phyloP scores from a whole-genome alignment of 805 yeast genomes.

The Vanderwaltozyma polyspora region DNA sequence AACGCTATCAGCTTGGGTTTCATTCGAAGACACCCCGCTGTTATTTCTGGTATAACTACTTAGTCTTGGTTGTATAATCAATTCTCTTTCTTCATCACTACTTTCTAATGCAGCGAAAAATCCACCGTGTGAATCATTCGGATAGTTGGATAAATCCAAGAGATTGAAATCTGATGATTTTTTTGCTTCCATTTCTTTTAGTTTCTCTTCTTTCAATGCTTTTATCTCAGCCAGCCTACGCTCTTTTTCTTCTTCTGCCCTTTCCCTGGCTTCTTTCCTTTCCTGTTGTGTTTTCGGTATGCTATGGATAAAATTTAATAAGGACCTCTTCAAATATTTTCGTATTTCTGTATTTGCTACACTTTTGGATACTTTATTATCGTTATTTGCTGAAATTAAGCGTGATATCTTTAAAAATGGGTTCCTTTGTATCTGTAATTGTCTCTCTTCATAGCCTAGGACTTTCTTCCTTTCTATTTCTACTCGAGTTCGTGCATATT shows the following conservation, averaged over 20 bases:
- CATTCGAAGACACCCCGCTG: too few species aligned
- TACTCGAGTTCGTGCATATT: conserved; percentile 41
- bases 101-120: conserved; percentile 11
- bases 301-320: conserved; percentile 8
- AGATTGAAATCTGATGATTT: conserved; percentile 4
- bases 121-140: conserved; percentile 22
- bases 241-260: conserved; percentile 24
- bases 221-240: conserved; percentile 17
- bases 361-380: conserved; percentile 5
- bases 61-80: not conserved
- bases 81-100: conserved; percentile 3
- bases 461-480: conserved; percentile 28
- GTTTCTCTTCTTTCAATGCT: conserved; percentile 21
- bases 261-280: conserved; percentile 15
- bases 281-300: conserved; percentile 9
- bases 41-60: too few species aligned
- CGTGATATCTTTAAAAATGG: conserved; percentile 20
- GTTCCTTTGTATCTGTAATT: conserved; percentile 13
- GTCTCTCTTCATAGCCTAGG: conserved; percentile 14
- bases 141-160: conserved; percentile 17
- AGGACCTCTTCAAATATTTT: conserved; percentile 10
- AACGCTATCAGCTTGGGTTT: too few species aligned
- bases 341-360: conserved; percentile 6
- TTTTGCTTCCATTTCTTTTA: conserved; percentile 9
- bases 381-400: not conserved